These are phyloP conservation scores for Cutaneotrichosporon mucoides DNA, from an alignment of 1,284 basidiomycete species.

Conservation along the genomic window DNA sequence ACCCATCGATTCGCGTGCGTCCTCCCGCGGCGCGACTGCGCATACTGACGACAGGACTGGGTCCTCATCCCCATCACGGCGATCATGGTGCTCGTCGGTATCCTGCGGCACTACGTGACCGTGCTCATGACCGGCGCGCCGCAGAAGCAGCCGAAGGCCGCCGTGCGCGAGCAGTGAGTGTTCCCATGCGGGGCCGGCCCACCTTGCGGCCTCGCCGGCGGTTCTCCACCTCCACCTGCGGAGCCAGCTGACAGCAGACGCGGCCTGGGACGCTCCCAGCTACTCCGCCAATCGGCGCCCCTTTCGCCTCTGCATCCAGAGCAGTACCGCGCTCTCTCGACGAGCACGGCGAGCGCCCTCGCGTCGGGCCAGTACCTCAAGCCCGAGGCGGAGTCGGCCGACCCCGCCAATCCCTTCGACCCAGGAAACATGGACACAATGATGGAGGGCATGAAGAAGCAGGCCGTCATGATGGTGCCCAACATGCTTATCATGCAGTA, in stretches of 20 bases:
- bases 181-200: too few species aligned
- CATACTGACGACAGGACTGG: slow-evolving; percentile 49
- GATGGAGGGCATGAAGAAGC: slow-evolving; percentile 99
- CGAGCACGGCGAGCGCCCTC: slow-evolving; percentile 66
- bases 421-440: slow-evolving; percentile 92
- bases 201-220: background rate
- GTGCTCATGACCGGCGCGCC: slow-evolving; percentile 77
- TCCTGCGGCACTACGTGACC: slow-evolving; percentile 90
- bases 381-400: slow-evolving; percentile 56
- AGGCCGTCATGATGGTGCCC: slow-evolving; percentile 88
- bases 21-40: background rate
- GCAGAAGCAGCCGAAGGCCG: slow-evolving; percentile 71
- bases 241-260: slow-evolving; percentile 56
- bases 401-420: slow-evolving; percentile 67
- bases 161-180: slow-evolving; percentile 91
- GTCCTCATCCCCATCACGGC: slow-evolving; percentile 93
- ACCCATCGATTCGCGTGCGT: slow-evolving; percentile 82
- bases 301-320: slow-evolving; percentile 72
- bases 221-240: background rate
- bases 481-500: slow-evolving; percentile 99
- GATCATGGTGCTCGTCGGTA: slow-evolving; percentile 94
- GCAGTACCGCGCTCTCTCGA: slow-evolving; percentile 71
- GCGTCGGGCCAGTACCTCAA: slow-evolving; percentile 75
- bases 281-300: slow-evolving; percentile 73
- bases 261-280: slow-evolving; percentile 72